These are phyloP conservation scores for Naumovozyma castellii DNA, from an alignment of 805 yeast genomes.

Conservation along the genomic window DNA sequence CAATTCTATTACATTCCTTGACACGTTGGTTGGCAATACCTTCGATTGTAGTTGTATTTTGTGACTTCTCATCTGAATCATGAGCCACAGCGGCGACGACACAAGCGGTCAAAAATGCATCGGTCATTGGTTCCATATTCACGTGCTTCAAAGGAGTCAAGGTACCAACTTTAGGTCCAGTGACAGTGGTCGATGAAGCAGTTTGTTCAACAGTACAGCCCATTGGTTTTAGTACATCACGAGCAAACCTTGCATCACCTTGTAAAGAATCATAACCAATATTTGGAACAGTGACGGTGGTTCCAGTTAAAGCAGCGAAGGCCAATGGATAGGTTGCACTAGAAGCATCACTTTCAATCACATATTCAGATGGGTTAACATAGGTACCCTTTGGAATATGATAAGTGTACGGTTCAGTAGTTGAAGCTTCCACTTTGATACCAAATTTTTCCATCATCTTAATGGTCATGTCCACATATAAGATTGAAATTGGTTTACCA, in stretches of 20 bases:
- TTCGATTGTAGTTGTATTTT: conserved; percentile 60
- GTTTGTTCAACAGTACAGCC: conserved; percentile 86
- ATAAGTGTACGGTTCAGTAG: conserved; percentile 72
- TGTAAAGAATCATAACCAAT: conserved; percentile 87
- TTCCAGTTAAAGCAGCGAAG: conserved; percentile 91
- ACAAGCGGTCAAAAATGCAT: conserved; percentile 92
- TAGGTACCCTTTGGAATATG: conserved; percentile 81
- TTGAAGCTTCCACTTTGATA: conserved; percentile 57
- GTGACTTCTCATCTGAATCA: conserved; percentile 30
- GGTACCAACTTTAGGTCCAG: conserved; percentile 69
- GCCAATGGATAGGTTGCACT: conserved; percentile 97
- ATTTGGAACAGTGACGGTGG: conserved; percentile 86
- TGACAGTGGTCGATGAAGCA: conserved; percentile 78
- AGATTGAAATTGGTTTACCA: conserved; percentile 92
- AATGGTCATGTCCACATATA: conserved; percentile 95
- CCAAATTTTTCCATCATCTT: conserved; percentile 92
- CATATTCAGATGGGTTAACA: conserved; percentile 72
- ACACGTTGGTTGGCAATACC: conserved; percentile 98
- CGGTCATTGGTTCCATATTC: conserved; percentile 99
- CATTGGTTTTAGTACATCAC: conserved; percentile 87
- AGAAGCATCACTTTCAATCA: conserved; percentile 93
- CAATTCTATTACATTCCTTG: conserved; percentile 92
- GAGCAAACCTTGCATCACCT: conserved; percentile 95
- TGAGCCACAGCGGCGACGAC: conserved; percentile 93
- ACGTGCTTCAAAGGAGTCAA: conserved; percentile 63